phyloP scores from a whole-genome alignment of 306 rosid species.

The Leucaena leucocephala region DNA sequence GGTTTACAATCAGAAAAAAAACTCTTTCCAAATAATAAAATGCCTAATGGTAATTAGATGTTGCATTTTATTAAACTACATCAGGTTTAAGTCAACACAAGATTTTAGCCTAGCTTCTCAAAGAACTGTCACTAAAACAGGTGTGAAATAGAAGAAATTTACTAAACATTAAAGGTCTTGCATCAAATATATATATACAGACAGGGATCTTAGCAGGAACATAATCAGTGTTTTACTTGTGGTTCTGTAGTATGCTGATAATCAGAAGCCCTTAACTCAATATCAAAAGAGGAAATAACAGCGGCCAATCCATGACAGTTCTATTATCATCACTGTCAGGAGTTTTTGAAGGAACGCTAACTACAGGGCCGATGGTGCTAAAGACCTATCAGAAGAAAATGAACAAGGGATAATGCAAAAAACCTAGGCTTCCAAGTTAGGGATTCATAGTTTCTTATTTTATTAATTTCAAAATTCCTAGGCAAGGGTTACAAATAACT shows the following conservation, averaged over 20 bases:
- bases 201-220: neutral
- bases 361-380: no score
- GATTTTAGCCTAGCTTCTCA: neutral
- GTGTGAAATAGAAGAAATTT: neutral
- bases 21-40: neutral
- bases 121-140: neutral
- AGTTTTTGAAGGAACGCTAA: no score
- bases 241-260: neutral
- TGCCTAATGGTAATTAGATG: neutral
- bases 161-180: neutral
- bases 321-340: neutral
- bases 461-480: no score
- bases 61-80: neutral
- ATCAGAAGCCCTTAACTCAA: neutral
- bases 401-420: no score
- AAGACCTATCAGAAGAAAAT: no score
- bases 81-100: neutral
- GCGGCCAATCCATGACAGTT: neutral
- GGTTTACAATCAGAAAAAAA: neutral
- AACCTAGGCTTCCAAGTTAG: no score
- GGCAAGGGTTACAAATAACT: no score
- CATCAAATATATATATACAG: neutral
- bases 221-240: neutral
- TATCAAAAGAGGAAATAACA: neutral
- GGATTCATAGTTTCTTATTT: no score